A percentile compares a stretch with the other conserved stretches of the same genome.
Evolutionary conservation across 2,329 filamentous ascomycete genomes (phyloP).

Genomic region (Colletotrichum orchidophilum): DNA sequence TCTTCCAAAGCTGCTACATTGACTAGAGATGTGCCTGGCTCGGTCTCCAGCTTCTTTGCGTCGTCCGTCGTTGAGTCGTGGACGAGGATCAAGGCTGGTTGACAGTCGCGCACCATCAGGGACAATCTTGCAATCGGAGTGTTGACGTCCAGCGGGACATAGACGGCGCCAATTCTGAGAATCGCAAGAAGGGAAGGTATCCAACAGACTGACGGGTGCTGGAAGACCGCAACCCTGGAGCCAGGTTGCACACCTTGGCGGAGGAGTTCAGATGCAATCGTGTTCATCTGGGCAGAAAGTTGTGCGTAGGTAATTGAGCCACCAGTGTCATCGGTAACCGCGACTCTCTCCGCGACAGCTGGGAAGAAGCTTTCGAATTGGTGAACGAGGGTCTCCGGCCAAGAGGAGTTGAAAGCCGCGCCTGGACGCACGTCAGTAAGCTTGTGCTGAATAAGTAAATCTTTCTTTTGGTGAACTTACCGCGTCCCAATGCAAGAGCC

Average conservation of each 20-base stretch:
- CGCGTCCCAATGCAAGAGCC: neutral
- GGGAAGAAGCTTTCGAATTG: neutral
- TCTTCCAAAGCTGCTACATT: neutral
- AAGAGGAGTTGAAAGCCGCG: neutral
- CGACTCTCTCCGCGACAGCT: neutral
- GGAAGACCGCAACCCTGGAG: constrained; percentile 49
- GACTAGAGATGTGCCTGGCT: neutral
- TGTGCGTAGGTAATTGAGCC: neutral
- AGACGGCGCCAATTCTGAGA: constrained; percentile 47
- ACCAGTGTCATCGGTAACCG: neutral
- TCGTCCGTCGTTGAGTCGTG: constrained; percentile 26
- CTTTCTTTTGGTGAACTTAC: neutral
- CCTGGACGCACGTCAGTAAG: neutral
- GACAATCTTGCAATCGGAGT: constrained; percentile 43
- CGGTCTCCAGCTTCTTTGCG: neutral
- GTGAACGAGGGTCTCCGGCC: neutral
- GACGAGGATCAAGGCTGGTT: constrained; percentile 38
- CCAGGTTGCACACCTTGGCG: constrained; percentile 29
- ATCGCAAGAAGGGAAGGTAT: constrained; percentile 52
- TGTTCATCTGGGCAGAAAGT: neutral
- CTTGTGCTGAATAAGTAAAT: neutral
- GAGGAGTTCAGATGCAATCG: neutral
- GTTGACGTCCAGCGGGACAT: constrained; percentile 51
- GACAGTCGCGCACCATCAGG: constrained; percentile 40
- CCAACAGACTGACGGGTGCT: constrained; percentile 46